These are phyloP conservation scores for Acacia confusa DNA, from an alignment of 306 rosid species.

Conservation along the genomic window DNA sequence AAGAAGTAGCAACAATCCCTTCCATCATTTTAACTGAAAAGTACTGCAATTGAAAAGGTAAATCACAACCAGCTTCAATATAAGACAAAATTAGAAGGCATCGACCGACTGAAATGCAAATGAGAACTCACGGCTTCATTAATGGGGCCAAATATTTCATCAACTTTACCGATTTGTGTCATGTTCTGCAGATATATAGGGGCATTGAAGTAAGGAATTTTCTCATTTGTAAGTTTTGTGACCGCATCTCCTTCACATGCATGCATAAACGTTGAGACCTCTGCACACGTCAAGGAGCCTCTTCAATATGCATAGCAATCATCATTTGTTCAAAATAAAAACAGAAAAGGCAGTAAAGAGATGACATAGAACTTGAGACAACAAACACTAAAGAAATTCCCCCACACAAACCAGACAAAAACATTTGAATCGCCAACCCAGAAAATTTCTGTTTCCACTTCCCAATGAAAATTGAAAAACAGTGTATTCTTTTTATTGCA, in stretches of 20 bases:
- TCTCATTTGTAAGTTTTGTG: conserved; percentile 80
- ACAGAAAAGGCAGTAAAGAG: not conserved
- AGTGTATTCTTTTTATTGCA: not conserved
- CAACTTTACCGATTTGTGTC: conserved; percentile 98
- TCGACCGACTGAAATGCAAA: conserved; percentile 2
- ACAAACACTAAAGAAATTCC: not conserved
- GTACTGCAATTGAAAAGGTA: conserved; percentile 47
- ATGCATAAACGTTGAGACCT: conserved; percentile 80
- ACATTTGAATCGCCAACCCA: not conserved
- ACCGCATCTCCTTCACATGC: conserved; percentile 98
- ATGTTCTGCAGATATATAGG: conserved; percentile 91
- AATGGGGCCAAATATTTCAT: conserved; percentile 84
- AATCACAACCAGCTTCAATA: conserved; percentile 7
- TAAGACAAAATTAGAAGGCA: not conserved
- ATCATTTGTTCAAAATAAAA: not conserved
- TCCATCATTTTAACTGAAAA: conserved; percentile 91
- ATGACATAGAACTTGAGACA: not conserved
- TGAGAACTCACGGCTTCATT: conserved; percentile 52
- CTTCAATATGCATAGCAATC: not conserved
- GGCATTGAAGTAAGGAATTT: conserved; percentile 88
- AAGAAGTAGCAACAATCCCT: conserved; percentile 90
- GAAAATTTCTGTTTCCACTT: not conserved
- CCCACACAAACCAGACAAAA: not conserved
- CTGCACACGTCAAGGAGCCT: conserved; percentile 40
- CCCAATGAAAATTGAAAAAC: not conserved